phyloP scores from a whole-genome alignment of 495 filamentous ascomycete genomes.

The Apodospora peruviana region DNA sequence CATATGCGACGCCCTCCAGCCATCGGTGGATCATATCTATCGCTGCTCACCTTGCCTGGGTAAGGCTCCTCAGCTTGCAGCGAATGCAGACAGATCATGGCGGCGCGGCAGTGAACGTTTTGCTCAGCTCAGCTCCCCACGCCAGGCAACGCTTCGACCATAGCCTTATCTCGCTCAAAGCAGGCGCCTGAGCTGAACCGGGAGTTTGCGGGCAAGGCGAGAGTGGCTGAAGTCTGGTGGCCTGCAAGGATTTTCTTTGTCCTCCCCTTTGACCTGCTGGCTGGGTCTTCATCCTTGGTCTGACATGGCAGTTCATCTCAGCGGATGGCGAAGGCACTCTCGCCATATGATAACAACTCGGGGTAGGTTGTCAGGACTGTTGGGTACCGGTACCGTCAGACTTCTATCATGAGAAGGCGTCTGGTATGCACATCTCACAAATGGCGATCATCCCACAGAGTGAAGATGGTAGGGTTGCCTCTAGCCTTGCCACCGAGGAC shows the following conservation, averaged over 20 bases:
- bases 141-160: neutral
- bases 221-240: neutral
- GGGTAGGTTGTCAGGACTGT: too few species aligned
- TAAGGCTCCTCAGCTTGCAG: neutral
- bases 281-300: neutral
- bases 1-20: neutral
- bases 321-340: too few species aligned
- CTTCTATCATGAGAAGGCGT: too few species aligned
- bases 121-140: neutral
- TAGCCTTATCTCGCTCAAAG: neutral
- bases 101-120: neutral
- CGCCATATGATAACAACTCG: too few species aligned
- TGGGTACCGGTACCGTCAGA: too few species aligned
- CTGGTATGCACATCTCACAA: too few species aligned
- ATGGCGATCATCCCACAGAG: neutral
- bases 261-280: neutral
- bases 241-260: neutral
- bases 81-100: neutral
- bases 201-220: neutral
- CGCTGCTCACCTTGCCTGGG: neutral
- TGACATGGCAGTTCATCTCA: too few species aligned
- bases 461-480: neutral
- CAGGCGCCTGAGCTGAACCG: neutral
- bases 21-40: neutral
- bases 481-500: neutral